Base-by-base conservation (phyloP, 371 early-diverging fungal genomes). In the Coemansia sp. region DNA sequence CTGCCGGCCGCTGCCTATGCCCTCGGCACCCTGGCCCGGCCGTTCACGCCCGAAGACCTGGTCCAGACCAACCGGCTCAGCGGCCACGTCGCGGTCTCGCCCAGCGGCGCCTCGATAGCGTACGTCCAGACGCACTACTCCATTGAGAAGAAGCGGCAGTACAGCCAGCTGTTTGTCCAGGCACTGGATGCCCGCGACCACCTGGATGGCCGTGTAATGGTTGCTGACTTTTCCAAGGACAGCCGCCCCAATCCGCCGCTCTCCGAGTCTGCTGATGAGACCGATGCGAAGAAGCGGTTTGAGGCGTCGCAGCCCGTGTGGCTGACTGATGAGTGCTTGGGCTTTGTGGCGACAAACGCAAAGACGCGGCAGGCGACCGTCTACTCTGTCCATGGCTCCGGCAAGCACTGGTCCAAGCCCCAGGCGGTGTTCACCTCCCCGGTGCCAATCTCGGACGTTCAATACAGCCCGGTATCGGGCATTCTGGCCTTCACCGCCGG, bases 241-340 rank as follows among this genome's bases (percentile, higher is more conserved):
- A 49, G 64, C 8, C 66, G 65, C 14, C 62, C 60, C 6, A 71
- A 59, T 49, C 59, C 66, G 24, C 65, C 77, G 10, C n/a, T 10
- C 43, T 44, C 6, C 5, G 16, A 31, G 2, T 10, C 42, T 1
- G 51, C 42, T 18, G 46, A 46, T 9, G 37, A 24, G 1, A 37
- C 37, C 3, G 8, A 8, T 9, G 46, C 46, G 46, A 46, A 8
- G 46, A 37, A 44, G 39, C 36, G 34, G 3, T 36, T 60, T 9
- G 62, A 77, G 52, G 72, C 75, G 11, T 71, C 76, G 53, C 66
- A 75, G 64, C 71, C 76, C 0, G 63, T 75, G 5, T 75, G 76
- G 76, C 72, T 75, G 14, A 61, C 58, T 59, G 58, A 63, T 47
- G 42, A 59, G 4, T 18, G 51, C 0, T 63, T 78, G 50, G 77